A percentile compares a stretch with the other conserved stretches of the same genome.
These are phyloP conservation scores for Ophiostoma piceae DNA, from an alignment of 2,329 filamentous ascomycete genomes.

Conservation along the genomic window DNA sequence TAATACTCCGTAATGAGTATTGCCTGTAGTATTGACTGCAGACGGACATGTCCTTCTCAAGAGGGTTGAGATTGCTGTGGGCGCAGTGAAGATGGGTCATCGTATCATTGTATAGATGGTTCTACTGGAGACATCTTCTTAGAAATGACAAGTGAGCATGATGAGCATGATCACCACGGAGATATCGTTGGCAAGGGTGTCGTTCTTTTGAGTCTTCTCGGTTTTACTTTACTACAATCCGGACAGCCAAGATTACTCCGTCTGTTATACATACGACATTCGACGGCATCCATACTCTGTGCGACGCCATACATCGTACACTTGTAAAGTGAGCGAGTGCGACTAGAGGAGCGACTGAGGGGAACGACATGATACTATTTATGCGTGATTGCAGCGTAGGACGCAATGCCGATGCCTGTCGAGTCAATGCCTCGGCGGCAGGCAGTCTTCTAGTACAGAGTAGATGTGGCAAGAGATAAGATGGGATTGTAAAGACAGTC, in stretches of 20 bases:
- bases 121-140: too few species aligned
- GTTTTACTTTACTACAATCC: too few species aligned
- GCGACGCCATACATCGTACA: too few species aligned
- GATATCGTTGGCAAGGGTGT: too few species aligned
- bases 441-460: neutral
- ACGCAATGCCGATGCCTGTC: slow-evolving; percentile 1
- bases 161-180: too few species aligned
- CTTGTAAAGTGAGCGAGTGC: too few species aligned
- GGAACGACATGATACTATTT: neutral
- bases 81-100: neutral
- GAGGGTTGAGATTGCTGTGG: neutral
- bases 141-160: neutral
- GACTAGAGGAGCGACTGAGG: too few species aligned
- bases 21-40: neutral
- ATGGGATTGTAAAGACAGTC: neutral
- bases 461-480: neutral
- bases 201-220: too few species aligned
- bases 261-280: neutral
- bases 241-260: neutral
- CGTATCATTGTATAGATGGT: neutral
- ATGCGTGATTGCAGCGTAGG: neutral
- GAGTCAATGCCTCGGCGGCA: neutral
- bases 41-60: neutral
- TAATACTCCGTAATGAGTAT: neutral
- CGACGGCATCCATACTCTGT: too few species aligned